These are phyloP conservation scores for Papiliotrema nemorosa DNA, from an alignment of 1,284 basidiomycete genomes.

Conservation along the genomic window DNA sequence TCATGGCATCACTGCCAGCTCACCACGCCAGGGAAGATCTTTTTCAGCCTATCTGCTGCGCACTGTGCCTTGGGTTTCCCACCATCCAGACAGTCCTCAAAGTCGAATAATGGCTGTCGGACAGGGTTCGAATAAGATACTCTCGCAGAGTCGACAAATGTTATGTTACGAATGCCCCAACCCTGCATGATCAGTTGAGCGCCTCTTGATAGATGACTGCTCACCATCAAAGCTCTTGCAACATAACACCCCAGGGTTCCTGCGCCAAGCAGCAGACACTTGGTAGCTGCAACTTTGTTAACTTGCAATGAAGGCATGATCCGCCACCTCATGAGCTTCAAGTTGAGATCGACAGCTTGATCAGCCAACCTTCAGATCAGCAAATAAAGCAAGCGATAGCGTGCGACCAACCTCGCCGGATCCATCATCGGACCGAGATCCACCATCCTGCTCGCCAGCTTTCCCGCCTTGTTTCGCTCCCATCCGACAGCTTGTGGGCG, in stretches of 20 bases:
- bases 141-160: slow-evolving; percentile 81
- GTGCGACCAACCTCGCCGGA: slow-evolving; percentile 57
- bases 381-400: not conserved
- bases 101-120: slow-evolving; percentile 91
- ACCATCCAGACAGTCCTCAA: slow-evolving; percentile 87
- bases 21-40: slow-evolving; percentile 89
- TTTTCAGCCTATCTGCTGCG: slow-evolving; percentile 80
- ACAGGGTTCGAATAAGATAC: slow-evolving; percentile 98
- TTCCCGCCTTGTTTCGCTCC: slow-evolving; percentile 85
- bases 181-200: slow-evolving; percentile 55
- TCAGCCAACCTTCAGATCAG: slow-evolving; percentile 67
- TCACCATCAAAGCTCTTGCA: slow-evolving; percentile 78
- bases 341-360: slow-evolving; percentile 93
- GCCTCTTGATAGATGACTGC: slow-evolving; percentile 16
- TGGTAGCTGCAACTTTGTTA: slow-evolving; percentile 75
- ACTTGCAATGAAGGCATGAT: slow-evolving; percentile 86
- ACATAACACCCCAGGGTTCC: slow-evolving; percentile 98
- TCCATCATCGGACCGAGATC: slow-evolving; percentile 97
- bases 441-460: slow-evolving; percentile 80
- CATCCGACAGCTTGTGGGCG: slow-evolving; percentile 71
- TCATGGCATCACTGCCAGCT: too few relatives aligned
- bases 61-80: slow-evolving; percentile 90
- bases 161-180: slow-evolving; percentile 93
- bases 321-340: slow-evolving; percentile 98
- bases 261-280: slow-evolving; percentile 84